phyloP scores from a whole-genome alignment of 345 rosid species.

The Orychophragmus violaceus region DNA sequence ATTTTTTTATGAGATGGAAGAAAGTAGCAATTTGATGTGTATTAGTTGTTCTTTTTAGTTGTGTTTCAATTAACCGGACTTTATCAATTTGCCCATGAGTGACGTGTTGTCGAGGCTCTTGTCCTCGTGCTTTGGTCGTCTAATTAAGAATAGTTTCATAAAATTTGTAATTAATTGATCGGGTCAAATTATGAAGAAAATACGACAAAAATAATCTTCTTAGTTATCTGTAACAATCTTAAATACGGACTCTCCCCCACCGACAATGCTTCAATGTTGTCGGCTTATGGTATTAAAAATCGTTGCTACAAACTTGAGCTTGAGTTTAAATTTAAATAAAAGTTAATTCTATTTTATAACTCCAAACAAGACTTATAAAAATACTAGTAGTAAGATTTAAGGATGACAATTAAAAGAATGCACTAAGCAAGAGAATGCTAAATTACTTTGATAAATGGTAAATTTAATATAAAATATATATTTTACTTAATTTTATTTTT shows the following conservation, averaged over 20 bases:
- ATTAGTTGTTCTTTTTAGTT: not conserved
- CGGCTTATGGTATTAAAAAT: constrained; percentile 14
- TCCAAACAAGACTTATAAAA: too few species aligned
- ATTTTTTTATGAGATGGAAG: too few species aligned
- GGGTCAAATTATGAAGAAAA: not conserved
- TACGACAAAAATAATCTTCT: not conserved
- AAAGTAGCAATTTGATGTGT: not conserved
- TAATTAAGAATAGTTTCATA: constrained; percentile 11
- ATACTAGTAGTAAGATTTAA: too few species aligned
- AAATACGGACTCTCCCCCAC: constrained; percentile 28
- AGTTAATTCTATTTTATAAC: too few species aligned
- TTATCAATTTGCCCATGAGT: not conserved
- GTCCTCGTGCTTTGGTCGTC: constrained; percentile 17
- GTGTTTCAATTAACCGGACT: constrained; percentile 9
- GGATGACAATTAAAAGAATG: too few species aligned
- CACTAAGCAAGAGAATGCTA: too few species aligned
- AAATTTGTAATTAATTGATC: not conserved
- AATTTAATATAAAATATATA: too few species aligned
- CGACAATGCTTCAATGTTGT: constrained; percentile 33
- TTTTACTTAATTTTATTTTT: too few species aligned
- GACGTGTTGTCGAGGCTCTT: constrained; percentile 8
- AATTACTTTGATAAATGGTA: too few species aligned
- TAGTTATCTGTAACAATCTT: constrained; percentile 21
- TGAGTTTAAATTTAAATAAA: too few species aligned
- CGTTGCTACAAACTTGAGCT: not conserved